Evolutionary conservation across 202 grass and related monocot genomes (phyloP), one percentile per base, ranked within the genome.

Genomic region (Brachypodium distachyon): DNA sequence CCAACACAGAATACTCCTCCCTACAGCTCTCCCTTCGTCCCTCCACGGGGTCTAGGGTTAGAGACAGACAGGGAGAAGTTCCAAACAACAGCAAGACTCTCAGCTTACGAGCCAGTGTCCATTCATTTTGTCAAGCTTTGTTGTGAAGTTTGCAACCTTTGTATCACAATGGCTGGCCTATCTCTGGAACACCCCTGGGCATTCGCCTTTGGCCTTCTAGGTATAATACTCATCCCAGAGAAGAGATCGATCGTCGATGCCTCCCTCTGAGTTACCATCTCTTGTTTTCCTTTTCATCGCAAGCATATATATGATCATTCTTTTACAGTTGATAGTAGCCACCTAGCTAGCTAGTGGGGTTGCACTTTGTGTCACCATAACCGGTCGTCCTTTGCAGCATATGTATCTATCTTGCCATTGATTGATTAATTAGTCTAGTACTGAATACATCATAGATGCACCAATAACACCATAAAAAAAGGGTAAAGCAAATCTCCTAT

Each of bases 201-300:
- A 4, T 93, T 97, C 27, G 37, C 77, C 7, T 97, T 97, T 60
- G 93, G 93, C 75, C 84, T 97, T 69, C 85, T 97, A 67, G 93
- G 93, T 96, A 91, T 55, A 57, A 7, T 69, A 72, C n/a, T 16
- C 41, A 25, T 6, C 65, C 42, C 6, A 54, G 7, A 68, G 4
- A 31, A 74, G 17, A 71, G 4, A 55, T n/a, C n/a, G n/a, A n/a
- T n/a, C n/a, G n/a, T n/a, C n/a, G n/a, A n/a, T 67, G 12, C 17
- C 43, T 56, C 12, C 22, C 47, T 19, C 53, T 56, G 19, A 56
- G 44, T 47, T n/a, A n/a, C 7, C n/a, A 19, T 7, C 14, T 36
- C 14, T 53, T 44, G 7, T 21, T 60, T 58, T 53, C 1, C 13
- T 42, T 44, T 51, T 32, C 21, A 23, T 6, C 21, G 38, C 1